Evolutionary conservation across 2,329 filamentous ascomycete genomes (phyloP).

Genomic region (Coniella lustricola): DNA sequence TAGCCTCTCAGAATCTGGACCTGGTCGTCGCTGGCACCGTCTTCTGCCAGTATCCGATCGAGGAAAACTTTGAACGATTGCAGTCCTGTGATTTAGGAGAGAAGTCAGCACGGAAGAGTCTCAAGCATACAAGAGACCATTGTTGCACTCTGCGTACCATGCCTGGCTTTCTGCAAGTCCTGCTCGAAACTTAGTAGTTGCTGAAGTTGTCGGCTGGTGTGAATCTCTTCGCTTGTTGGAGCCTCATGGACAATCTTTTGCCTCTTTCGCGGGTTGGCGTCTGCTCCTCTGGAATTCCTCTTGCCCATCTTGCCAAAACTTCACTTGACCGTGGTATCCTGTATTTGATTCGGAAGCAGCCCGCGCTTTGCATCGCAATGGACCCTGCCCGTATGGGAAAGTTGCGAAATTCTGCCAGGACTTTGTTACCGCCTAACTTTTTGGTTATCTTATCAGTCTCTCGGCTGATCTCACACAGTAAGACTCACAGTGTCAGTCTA

Average conservation of each 20-base stretch:
- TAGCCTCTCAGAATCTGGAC: conserved; percentile 61
- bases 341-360: neutral
- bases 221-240: conserved; percentile 54
- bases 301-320: conserved; percentile 12
- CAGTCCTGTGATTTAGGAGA: conserved; percentile 39
- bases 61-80: conserved; percentile 66
- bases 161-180: conserved; percentile 58
- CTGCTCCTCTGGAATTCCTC: conserved; percentile 26
- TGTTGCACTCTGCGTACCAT: conserved; percentile 42
- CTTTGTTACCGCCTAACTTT: conserved; percentile 1
- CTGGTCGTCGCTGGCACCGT: conserved; percentile 40
- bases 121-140: neutral
- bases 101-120: conserved; percentile 1
- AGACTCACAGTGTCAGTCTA: too few relatives aligned
- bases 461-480: neutral
- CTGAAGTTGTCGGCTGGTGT: conserved; percentile 59
- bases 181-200: conserved; percentile 65
- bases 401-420: conserved; percentile 4
- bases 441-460: conserved; percentile 3
- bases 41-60: conserved; percentile 53
- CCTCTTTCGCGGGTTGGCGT: conserved; percentile 41
- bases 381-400: neutral
- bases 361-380: neutral
- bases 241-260: conserved; percentile 50
- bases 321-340: neutral